These are phyloP conservation scores for Cadophora luteo-olivacea DNA, from an alignment of 2,329 filamentous ascomycete genomes.

Conservation along the genomic window DNA sequence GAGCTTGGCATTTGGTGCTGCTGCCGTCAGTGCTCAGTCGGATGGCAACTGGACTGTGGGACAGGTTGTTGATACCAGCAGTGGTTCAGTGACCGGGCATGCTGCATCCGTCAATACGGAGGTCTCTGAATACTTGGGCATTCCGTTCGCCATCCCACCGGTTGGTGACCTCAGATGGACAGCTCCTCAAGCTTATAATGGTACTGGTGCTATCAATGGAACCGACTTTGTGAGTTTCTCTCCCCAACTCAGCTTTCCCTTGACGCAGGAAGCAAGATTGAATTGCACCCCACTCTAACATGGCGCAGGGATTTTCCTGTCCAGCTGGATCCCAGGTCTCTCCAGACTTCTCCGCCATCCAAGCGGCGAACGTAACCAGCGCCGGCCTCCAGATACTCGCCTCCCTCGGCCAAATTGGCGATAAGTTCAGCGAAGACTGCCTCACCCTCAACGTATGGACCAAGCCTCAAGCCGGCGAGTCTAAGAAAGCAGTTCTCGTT, in stretches of 20 bases:
- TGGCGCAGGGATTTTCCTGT: conserved; percentile 22
- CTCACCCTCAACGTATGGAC: conserved; percentile 48
- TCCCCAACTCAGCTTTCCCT: not conserved
- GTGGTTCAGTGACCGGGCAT: conserved; percentile 20
- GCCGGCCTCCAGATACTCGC: conserved; percentile 21
- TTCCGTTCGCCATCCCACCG: conserved; percentile 19
- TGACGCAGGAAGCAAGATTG: not conserved
- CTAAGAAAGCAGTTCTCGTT: conserved; percentile 51
- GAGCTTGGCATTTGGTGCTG: not conserved
- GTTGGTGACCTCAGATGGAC: conserved; percentile 19
- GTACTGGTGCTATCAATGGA: conserved; percentile 24
- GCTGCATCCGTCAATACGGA: conserved; percentile 5
- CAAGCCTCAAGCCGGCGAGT: conserved; percentile 38
- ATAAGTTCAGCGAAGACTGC: conserved; percentile 44
- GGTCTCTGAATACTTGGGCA: conserved; percentile 24
- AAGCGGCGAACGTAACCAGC: conserved; percentile 11
- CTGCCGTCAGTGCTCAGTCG: not conserved
- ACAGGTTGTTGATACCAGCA: conserved; percentile 39
- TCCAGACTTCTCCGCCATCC: not conserved
- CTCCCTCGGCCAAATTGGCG: conserved; percentile 4
- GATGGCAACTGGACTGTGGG: conserved; percentile 38
- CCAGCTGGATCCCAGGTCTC: conserved; percentile 15
- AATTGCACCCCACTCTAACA: not conserved
- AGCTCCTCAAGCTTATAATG: conserved; percentile 16
- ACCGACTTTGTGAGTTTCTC: conserved; percentile 16